Base-by-base conservation (phyloP, 345 rosid genomes). In the Triadica sebifera region DNA sequence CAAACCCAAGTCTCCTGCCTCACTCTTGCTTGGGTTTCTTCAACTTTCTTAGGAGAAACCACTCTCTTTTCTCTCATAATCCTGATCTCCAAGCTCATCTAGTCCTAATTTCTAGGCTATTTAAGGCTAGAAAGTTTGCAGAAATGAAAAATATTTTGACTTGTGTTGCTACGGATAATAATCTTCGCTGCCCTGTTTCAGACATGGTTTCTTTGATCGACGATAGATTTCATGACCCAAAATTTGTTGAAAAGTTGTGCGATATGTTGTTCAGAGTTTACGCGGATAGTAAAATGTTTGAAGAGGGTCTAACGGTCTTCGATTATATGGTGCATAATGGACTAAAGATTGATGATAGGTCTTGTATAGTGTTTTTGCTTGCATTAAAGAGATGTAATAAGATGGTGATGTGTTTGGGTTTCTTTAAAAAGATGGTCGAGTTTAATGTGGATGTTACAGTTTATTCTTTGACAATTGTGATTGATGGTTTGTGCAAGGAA, bases 221-320 rank as follows among this genome's bases (percentile, higher is more conserved):
- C 22, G 77, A 56, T 43, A 78, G 41, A 17, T 49, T 77, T 74
- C 41, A 55, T 5, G 86, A 81, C 29, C 39, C 83, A 24, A 77
- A 47, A 10, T 87, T 91, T 75, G 79, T 71, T 11, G 85, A 72
- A 60, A 90, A 83, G 73, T 69, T 88, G 41, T 86, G 88, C 38
- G 93, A 89, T 78, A 78, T 89, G 83, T 45, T 85, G 71, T 86
- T 94, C 74, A 85, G 92, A 85, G 89, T 90, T 70, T 92, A 87
- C 80, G 88, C 82, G 0, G 92, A 94, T 69, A 77, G 84, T 70
- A 81, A 75, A 50, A 81, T 85, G 91, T 90, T 90, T 61, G 80
- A 77, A 56, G 90, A 89, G 65, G 83, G 92, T 75, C 13, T 76
- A 16, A 65, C n/a, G 80, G 86, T 88, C 55, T 94, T 92, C 43